phyloP scores from a whole-genome alignment of 2,329 filamentous ascomycete genomes.

The Sphaerulina musiva region DNA sequence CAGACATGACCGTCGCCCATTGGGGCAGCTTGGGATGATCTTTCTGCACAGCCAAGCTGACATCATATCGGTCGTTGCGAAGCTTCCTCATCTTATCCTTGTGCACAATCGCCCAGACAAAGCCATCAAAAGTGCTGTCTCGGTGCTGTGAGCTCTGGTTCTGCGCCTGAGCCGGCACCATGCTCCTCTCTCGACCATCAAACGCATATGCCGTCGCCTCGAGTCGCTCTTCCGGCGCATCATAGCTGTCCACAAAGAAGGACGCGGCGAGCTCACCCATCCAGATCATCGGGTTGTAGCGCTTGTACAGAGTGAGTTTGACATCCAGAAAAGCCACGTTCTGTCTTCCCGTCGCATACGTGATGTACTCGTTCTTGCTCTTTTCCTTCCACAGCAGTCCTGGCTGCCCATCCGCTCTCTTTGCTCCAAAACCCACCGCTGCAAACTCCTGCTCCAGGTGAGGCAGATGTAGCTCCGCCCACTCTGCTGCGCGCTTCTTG shows the following conservation, averaged over 20 bases:
- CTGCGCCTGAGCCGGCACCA: constrained; percentile 58
- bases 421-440: constrained; percentile 68
- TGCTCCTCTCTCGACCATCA: constrained; percentile 78
- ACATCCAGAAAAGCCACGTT: constrained; percentile 89
- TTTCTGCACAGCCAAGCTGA: constrained; percentile 88
- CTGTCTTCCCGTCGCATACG: constrained; percentile 84
- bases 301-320: constrained; percentile 72
- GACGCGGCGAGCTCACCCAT: constrained; percentile 61
- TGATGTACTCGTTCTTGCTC: constrained; percentile 75
- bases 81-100: constrained; percentile 88
- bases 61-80: constrained; percentile 87
- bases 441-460: constrained; percentile 75
- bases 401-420: constrained; percentile 35
- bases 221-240: constrained; percentile 61
- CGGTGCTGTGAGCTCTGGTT: constrained; percentile 39
- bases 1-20: constrained; percentile 93
- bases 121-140: constrained; percentile 70
- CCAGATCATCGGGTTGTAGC: constrained; percentile 71
- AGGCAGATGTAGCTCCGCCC: constrained; percentile 69
- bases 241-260: constrained; percentile 74
- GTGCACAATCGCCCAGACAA: constrained; percentile 92
- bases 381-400: constrained; percentile 72
- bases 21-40: constrained; percentile 81
- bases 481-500: constrained; percentile 69
- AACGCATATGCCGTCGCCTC: constrained; percentile 81